These are phyloP conservation scores for Curvularia sp. DNA, from an alignment of 2,329 filamentous ascomycete species.

Conservation along the genomic window DNA sequence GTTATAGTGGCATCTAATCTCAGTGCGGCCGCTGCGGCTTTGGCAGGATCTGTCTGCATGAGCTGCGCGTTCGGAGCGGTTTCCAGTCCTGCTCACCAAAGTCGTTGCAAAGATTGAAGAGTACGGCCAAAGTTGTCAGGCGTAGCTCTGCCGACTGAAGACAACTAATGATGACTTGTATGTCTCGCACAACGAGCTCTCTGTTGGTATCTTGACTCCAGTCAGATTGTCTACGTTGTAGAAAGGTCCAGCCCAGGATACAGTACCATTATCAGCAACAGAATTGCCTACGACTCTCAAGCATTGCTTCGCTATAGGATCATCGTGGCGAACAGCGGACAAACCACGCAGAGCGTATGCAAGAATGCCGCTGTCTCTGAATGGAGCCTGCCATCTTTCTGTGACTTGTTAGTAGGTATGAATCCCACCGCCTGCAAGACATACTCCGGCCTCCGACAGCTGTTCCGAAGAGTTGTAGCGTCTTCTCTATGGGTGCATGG, in stretches of 20 bases:
- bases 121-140: slow-evolving; percentile 48
- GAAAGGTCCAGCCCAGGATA: slow-evolving; percentile 1
- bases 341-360: slow-evolving; percentile 37
- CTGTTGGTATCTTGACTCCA: slow-evolving; percentile 43
- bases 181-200: slow-evolving; percentile 34
- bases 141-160: slow-evolving; percentile 34
- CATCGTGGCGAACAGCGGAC: slow-evolving; percentile 26
- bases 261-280: slow-evolving; percentile 48
- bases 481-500: slow-evolving; percentile 23
- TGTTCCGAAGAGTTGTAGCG: slow-evolving; percentile 41
- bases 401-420: slow-evolving; percentile 32
- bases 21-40: slow-evolving; percentile 43
- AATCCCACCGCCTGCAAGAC: background rate
- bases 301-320: slow-evolving; percentile 41
- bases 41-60: slow-evolving; percentile 43
- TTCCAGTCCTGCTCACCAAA: slow-evolving; percentile 39
- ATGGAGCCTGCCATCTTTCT: slow-evolving; percentile 44
- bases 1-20: slow-evolving; percentile 45
- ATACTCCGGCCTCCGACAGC: slow-evolving; percentile 45
- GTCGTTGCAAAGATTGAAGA: slow-evolving; percentile 56
- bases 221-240: slow-evolving; percentile 24
- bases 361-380: slow-evolving; percentile 40
- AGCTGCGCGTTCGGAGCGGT: slow-evolving; percentile 18
- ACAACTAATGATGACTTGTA: slow-evolving; percentile 39
- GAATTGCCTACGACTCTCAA: slow-evolving; percentile 50